Evolutionary conservation across 495 filamentous ascomycete species (phyloP), one percentile per base, ranked within the genome.

Genomic region (Talaromyces wortmannii): DNA sequence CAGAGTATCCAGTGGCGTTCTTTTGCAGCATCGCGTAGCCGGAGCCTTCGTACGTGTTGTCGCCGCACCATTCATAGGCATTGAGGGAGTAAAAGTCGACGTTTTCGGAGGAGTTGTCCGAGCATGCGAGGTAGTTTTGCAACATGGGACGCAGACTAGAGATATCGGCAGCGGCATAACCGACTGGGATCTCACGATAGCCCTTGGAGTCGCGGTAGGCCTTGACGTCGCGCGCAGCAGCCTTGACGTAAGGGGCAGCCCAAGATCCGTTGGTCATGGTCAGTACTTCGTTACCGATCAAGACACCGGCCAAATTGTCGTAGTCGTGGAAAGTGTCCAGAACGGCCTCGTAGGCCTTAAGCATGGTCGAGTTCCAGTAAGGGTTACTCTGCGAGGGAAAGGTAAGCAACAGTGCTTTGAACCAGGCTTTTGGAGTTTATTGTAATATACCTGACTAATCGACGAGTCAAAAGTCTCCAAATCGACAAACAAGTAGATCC

Each of bases 141-240:
- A 96, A 75, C 83, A 87, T 90, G 33, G 91, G 90, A 16, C 91
- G 84, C 44, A 94, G 81, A 45, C 82, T 75, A 3, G 88, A 74
- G 58, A 95, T 92, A 66, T 96, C 91, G 32, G 90, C 89, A n/a
- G 89, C 90, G 7, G 89, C 90, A 71, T 96, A 96, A 44, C 91
- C 91, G 50, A 96, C 74, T 6, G 91, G 90, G 51, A 96, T 88
- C 31, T 85, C 71, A 53, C 91, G 87, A 70, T 94, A 92, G n/a
- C 78, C 76, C 71, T 92, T 88, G 51, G 73, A 68, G 61, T 90
- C 78, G 48, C 89, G 80, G 69, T 95, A 89, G 0, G 84, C 82
- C 77, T 94, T 95, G 70, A 92, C 74, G 62, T 96, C 90, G 43
- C 86, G 80, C 15, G 83, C 79, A 16, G 89, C 88, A 49, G 90